phyloP scores from a whole-genome alignment of 306 rosid genomes.

The Prunus armeniaca region DNA sequence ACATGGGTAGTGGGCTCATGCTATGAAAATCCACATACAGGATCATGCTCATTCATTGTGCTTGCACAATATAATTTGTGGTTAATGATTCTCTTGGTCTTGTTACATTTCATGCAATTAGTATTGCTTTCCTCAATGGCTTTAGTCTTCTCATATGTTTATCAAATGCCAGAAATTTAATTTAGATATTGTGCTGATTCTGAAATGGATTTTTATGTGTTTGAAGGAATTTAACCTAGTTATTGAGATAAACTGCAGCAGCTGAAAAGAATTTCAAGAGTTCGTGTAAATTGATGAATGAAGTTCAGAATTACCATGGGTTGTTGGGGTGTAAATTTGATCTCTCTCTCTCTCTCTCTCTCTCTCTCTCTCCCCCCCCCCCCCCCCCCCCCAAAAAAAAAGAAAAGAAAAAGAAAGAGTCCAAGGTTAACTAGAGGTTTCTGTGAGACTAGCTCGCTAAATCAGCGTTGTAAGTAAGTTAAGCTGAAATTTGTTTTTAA shows the following conservation, averaged over 20 bases:
- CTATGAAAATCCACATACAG: conserved; percentile 31
- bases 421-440: no score
- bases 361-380: background rate
- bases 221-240: conserved; percentile 11
- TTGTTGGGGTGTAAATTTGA: background rate
- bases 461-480: no score
- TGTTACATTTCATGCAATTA: conserved; percentile 39
- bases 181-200: background rate
- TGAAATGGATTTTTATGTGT: conserved; percentile 13
- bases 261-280: conserved; percentile 20
- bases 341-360: background rate
- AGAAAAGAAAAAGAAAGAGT: no score
- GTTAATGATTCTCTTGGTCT: conserved; percentile 28
- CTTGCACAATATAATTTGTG: conserved; percentile 62
- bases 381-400: no score
- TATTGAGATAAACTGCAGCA: conserved; percentile 18
- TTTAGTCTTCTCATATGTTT: conserved; percentile 6
- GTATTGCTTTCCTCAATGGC: conserved; percentile 43
- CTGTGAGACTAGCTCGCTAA: no score
- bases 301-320: conserved; percentile 6
- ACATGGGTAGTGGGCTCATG: conserved; percentile 37
- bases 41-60: conserved; percentile 58
- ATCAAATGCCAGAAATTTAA: background rate
- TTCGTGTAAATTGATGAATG: conserved; percentile 4
- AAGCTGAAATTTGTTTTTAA: background rate